phyloP scores from a whole-genome alignment of 257 asterid species.

The Cruciata laevipes region DNA sequence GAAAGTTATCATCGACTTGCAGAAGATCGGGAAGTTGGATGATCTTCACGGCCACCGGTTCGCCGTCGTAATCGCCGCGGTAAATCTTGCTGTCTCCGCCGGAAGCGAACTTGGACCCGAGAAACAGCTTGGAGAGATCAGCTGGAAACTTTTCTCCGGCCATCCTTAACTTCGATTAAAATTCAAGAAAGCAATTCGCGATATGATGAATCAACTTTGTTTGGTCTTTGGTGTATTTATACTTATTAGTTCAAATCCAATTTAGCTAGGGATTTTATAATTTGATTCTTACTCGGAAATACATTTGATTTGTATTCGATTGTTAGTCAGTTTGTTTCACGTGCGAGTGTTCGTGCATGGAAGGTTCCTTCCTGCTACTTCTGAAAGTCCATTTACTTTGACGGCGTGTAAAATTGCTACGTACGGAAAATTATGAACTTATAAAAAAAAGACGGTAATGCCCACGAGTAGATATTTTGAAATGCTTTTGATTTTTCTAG shows the following conservation, averaged over 20 bases:
- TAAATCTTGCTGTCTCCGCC: conserved; percentile 82
- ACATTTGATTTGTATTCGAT: not conserved
- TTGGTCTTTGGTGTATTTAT: too few species aligned
- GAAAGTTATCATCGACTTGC: conserved; percentile 26
- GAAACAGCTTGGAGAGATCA: conserved; percentile 76
- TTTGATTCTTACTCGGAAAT: too few species aligned
- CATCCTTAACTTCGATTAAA: not conserved
- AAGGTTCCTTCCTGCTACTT: not conserved
- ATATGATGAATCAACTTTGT: too few species aligned
- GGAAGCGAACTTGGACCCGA: conserved; percentile 73
- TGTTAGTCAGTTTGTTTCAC: not conserved
- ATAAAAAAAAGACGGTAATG: not conserved
- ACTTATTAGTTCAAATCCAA: not conserved
- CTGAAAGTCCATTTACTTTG: not conserved
- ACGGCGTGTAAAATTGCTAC: not conserved
- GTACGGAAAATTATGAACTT: not conserved
- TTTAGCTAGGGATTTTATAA: not conserved
- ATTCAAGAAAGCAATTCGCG: not conserved
- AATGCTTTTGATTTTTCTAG: not conserved
- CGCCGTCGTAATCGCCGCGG: conserved; percentile 70
- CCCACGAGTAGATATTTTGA: not conserved
- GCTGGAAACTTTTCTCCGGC: conserved; percentile 29
- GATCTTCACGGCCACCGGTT: conserved; percentile 84
- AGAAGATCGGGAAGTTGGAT: conserved; percentile 62
- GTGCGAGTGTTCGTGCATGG: not conserved